Percentiles rank a stretch among this genome's conserved stretches.
Evolutionary conservation across 192 early-diverging fungal species (phyloP).

Genomic region (Coemansia sp.): DNA sequence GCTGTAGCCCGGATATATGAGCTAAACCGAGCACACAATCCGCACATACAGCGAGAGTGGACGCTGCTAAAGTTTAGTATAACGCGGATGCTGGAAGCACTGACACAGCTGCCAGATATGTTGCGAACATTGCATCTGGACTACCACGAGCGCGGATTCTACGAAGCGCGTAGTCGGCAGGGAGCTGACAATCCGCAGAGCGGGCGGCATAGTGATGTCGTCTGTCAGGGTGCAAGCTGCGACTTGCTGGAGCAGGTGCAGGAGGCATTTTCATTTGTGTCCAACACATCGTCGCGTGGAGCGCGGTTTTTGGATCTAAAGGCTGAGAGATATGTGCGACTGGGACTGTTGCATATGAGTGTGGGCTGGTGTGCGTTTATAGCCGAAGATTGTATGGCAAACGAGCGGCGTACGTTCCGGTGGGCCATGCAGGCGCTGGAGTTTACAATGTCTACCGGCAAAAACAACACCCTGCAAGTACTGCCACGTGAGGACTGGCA

Average conservation of each 20-base stretch:
- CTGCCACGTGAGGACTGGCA: slow-evolving; percentile 70
- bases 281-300: slow-evolving; percentile 61
- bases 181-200: background rate
- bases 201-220: background rate
- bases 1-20: slow-evolving; percentile 32
- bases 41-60: slow-evolving; percentile 43
- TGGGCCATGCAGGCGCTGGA: slow-evolving; percentile 84
- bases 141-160: slow-evolving; percentile 31
- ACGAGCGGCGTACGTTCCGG: slow-evolving; percentile 75
- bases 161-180: slow-evolving; percentile 12
- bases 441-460: slow-evolving; percentile 75
- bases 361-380: slow-evolving; percentile 90
- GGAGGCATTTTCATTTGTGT: slow-evolving; percentile 50
- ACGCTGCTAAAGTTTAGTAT: slow-evolving; percentile 41
- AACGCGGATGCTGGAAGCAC: slow-evolving; percentile 42
- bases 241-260: slow-evolving; percentile 48
- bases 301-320: slow-evolving; percentile 60
- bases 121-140: slow-evolving; percentile 45
- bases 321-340: slow-evolving; percentile 59
- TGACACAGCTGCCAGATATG: slow-evolving; percentile 50
- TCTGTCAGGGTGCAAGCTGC: slow-evolving; percentile 34
- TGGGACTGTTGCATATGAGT: slow-evolving; percentile 67
- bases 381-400: slow-evolving; percentile 74
- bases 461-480: slow-evolving; percentile 67
- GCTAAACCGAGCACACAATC: slow-evolving; percentile 44